phyloP scores from a whole-genome alignment of 2,329 filamentous ascomycete species.

The Xylaria sp. region DNA sequence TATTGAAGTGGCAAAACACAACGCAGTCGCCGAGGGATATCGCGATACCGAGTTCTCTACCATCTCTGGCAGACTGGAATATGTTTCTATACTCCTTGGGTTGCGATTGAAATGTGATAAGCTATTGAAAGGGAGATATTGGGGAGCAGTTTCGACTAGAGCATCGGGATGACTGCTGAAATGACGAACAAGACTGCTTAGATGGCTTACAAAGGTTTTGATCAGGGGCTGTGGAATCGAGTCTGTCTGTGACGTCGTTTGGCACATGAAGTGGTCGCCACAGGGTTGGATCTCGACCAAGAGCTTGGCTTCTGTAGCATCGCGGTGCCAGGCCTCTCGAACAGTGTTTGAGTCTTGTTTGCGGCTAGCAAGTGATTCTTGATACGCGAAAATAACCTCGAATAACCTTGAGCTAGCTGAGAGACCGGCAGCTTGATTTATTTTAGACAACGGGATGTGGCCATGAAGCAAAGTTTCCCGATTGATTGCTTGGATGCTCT shows the following conservation, averaged over 20 bases:
- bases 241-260: slow-evolving; percentile 60
- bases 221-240: slow-evolving; percentile 66
- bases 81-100: slow-evolving; percentile 49
- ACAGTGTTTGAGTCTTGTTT: slow-evolving; percentile 52
- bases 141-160: slow-evolving; percentile 42
- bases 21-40: slow-evolving; percentile 66
- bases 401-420: slow-evolving; percentile 71
- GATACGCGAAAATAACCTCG: slow-evolving; percentile 85
- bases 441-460: slow-evolving; percentile 72
- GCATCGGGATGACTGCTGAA: slow-evolving; percentile 46
- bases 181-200: slow-evolving; percentile 62
- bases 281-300: slow-evolving; percentile 80
- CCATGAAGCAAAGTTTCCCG: slow-evolving; percentile 73
- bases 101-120: slow-evolving; percentile 63
- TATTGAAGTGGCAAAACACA: slow-evolving; percentile 70
- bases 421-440: slow-evolving; percentile 70
- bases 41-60: slow-evolving; percentile 65
- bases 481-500: slow-evolving; percentile 72
- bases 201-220: slow-evolving; percentile 67
- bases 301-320: slow-evolving; percentile 80
- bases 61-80: slow-evolving; percentile 59
- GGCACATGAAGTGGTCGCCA: slow-evolving; percentile 54
- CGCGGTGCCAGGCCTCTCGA: slow-evolving; percentile 68
- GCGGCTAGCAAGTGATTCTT: slow-evolving; percentile 71
- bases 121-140: slow-evolving; percentile 47